Evolutionary conservation across 805 yeast genomes (phyloP).

Genomic region (Lachancea cidri): DNA sequence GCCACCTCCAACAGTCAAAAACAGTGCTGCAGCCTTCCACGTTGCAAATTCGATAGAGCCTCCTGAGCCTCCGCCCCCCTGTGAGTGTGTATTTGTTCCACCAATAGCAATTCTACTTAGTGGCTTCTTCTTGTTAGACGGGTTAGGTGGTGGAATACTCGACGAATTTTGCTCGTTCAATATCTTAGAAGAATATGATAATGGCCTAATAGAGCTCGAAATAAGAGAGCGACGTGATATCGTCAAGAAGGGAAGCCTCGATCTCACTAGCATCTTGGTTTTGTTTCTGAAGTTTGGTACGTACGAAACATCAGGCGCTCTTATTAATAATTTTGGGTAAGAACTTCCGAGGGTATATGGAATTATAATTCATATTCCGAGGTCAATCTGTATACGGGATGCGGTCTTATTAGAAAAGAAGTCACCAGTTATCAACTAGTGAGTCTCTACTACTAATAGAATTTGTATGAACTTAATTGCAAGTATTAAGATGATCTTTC

Average conservation of each 20-base stretch:
- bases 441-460: too few species aligned
- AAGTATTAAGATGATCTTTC: too few species aligned
- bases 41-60: constrained; percentile 61
- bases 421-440: too few species aligned
- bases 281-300: not conserved
- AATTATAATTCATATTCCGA: not conserved
- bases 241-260: not conserved
- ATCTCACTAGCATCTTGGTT: not conserved
- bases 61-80: constrained; percentile 25
- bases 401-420: too few species aligned
- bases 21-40: constrained; percentile 75
- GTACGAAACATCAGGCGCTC: too few species aligned
- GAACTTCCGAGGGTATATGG: not conserved
- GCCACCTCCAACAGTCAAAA: constrained; percentile 65
- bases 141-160: not conserved
- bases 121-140: constrained; percentile 44
- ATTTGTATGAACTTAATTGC: too few species aligned
- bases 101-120: constrained; percentile 79
- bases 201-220: not conserved
- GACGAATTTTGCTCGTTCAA: not conserved
- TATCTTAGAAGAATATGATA: not conserved
- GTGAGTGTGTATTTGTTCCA: constrained; percentile 35
- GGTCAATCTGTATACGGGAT: too few species aligned
- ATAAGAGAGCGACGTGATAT: not conserved
- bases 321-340: too few species aligned